Percentiles rank a stretch among this genome's conserved stretches.
Evolutionary conservation across 257 asterid species (phyloP).

Genomic region (Marsdenia floribunda): DNA sequence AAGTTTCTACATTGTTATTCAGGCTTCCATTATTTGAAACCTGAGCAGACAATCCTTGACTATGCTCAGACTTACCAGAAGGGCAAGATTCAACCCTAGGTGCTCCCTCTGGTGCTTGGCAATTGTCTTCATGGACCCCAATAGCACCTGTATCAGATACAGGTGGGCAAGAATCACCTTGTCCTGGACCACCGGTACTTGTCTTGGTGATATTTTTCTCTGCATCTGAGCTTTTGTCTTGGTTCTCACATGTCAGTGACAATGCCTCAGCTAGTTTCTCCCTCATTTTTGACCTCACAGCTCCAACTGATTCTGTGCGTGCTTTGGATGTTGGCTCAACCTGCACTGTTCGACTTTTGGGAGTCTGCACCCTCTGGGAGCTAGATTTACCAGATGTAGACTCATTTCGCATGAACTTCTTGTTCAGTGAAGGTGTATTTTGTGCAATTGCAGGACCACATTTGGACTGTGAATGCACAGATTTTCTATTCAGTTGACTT

Average conservation of each 20-base stretch:
- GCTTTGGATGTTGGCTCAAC: slow-evolving; percentile 49
- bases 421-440: slow-evolving; percentile 30
- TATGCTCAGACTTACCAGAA: slow-evolving; percentile 26
- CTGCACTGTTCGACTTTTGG: slow-evolving; percentile 50
- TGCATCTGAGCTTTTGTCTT: slow-evolving; percentile 28
- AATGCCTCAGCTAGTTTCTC: slow-evolving; percentile 78
- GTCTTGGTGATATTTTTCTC: slow-evolving; percentile 27
- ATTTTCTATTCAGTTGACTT: slow-evolving; percentile 29
- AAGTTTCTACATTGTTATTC: slow-evolving; percentile 33
- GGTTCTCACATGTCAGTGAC: slow-evolving; percentile 45
- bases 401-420: slow-evolving; percentile 56
- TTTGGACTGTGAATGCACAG: slow-evolving; percentile 37
- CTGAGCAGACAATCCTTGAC: slow-evolving; percentile 36
- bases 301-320: slow-evolving; percentile 51
- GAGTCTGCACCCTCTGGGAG: slow-evolving; percentile 55
- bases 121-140: slow-evolving; percentile 21
- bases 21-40: slow-evolving; percentile 34
- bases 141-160: slow-evolving; percentile 23
- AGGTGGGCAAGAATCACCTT: slow-evolving; percentile 31
- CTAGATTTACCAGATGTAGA: slow-evolving; percentile 49
- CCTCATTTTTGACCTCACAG: slow-evolving; percentile 90
- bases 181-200: slow-evolving; percentile 12
- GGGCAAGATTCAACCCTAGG: slow-evolving; percentile 20
- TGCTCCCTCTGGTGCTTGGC: slow-evolving; percentile 19
- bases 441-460: slow-evolving; percentile 31